These are phyloP conservation scores for Malus fusca DNA, from an alignment of 306 rosid genomes.

Conservation along the genomic window DNA sequence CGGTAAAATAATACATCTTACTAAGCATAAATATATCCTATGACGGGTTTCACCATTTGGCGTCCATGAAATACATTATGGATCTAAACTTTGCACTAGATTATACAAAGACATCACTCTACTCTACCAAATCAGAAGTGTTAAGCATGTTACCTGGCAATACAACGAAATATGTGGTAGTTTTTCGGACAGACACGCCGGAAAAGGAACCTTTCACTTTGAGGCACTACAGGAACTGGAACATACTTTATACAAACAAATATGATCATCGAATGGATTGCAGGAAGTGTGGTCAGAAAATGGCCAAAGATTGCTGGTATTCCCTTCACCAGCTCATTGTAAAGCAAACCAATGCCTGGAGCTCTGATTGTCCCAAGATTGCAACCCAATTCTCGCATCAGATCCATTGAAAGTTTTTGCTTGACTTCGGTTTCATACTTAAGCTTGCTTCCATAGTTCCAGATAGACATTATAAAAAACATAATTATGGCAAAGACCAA, in stretches of 20 bases:
- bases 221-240: slow-evolving; percentile 89
- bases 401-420: slow-evolving; percentile 77
- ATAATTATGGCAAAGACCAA: slow-evolving; percentile 68
- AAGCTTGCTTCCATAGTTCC: slow-evolving; percentile 98
- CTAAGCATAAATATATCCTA: not conserved
- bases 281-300: slow-evolving; percentile 68
- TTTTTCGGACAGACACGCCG: slow-evolving; percentile 88
- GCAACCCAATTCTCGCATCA: slow-evolving; percentile 80
- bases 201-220: slow-evolving; percentile 95
- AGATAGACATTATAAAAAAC: slow-evolving; percentile 78
- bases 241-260: slow-evolving; percentile 91
- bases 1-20: not conserved
- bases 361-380: slow-evolving; percentile 92
- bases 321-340: slow-evolving; percentile 94
- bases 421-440: slow-evolving; percentile 93
- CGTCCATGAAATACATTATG: not conserved
- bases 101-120: not conserved
- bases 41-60: not conserved
- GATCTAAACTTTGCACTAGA: not conserved
- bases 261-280: slow-evolving; percentile 77
- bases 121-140: not conserved
- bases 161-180: slow-evolving; percentile 90
- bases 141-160: slow-evolving; percentile 49
- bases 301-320: slow-evolving; percentile 94
- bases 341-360: slow-evolving; percentile 92